Conservation (phyloP, 305 asterid genomes). For the Fraxinus xanthoxyloides region DNA sequence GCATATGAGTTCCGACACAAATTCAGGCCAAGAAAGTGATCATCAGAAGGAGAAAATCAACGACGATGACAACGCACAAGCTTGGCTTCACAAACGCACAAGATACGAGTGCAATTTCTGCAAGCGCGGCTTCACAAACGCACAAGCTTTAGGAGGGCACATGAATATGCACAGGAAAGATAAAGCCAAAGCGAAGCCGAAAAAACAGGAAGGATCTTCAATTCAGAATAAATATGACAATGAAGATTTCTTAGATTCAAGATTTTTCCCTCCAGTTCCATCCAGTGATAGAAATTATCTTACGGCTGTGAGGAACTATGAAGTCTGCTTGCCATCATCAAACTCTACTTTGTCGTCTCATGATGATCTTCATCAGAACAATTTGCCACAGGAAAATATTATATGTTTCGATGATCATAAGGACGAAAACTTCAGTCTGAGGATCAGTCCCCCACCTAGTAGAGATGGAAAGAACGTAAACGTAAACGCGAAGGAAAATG, state of each 20-base stretch:
- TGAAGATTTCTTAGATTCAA: conserved; percentile 8
- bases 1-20: conserved; percentile 10
- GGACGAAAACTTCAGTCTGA: conserved; percentile 25
- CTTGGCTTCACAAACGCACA: conserved; percentile 79
- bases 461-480: not conserved
- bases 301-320: conserved; percentile 20
- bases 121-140: conserved; percentile 75
- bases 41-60: conserved; percentile 20
- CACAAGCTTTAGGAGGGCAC: conserved; percentile 81
- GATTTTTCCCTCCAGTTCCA: conserved; percentile 20
- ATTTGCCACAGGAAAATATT: not conserved
- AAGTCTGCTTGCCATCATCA: conserved; percentile 38
- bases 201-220: conserved; percentile 17
- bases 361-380: not conserved
- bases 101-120: conserved; percentile 71
- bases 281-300: not conserved
- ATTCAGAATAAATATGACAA: not conserved
- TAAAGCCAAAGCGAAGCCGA: conserved; percentile 44
- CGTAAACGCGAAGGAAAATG: conserved; percentile 1
- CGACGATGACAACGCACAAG: conserved; percentile 41
- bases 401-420: not conserved
- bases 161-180: conserved; percentile 76
- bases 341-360: conserved; percentile 35
- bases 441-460: conserved; percentile 24
- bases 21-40: conserved; percentile 20